phyloP scores from a whole-genome alignment of 2,329 filamentous ascomycete species.

The Ceratocystis destructans region DNA sequence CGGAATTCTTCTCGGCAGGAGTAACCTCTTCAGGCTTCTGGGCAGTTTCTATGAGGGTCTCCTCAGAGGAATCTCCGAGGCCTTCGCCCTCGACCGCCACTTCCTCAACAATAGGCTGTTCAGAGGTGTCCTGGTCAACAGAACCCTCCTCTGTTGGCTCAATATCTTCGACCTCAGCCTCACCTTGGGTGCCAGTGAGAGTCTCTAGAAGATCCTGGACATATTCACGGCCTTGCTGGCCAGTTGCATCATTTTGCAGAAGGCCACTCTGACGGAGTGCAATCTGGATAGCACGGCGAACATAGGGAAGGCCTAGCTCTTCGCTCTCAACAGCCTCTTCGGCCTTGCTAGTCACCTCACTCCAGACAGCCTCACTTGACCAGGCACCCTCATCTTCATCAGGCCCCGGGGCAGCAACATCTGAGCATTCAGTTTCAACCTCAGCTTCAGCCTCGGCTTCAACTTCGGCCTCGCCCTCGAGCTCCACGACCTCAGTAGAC shows the following conservation, averaged over 20 bases:
- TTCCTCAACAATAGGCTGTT: conserved; percentile 2
- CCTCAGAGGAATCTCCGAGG: conserved; percentile 4
- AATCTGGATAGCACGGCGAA: conserved; percentile 41
- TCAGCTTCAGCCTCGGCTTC: conserved; percentile 19
- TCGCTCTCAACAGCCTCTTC: conserved; percentile 46
- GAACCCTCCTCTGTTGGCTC: conserved; percentile 14
- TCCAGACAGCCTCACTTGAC: conserved; percentile 34
- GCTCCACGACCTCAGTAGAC: background rate
- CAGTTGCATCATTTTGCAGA: conserved; percentile 31
- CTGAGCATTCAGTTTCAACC: conserved; percentile 18
- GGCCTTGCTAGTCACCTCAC: conserved; percentile 40
- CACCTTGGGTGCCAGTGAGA: conserved; percentile 27
- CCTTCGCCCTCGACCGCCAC: conserved; percentile 16
- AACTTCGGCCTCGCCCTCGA: conserved; percentile 14
- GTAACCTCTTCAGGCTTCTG: conserved; percentile 14
- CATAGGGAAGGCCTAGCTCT: conserved; percentile 36
- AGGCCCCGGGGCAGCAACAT: conserved; percentile 23
- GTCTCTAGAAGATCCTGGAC: conserved; percentile 39
- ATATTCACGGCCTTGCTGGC: conserved; percentile 34
- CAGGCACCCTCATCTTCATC: conserved; percentile 19
- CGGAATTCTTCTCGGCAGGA: background rate
- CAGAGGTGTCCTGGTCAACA: background rate
- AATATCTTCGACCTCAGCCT: conserved; percentile 6
- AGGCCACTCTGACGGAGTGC: conserved; percentile 43
- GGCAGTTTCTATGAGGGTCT: conserved; percentile 11